Evolutionary conservation across 768 basidiomycete species (phyloP), one percentile per base, ranked within the genome.

Genomic region (Boletus bicolor): DNA sequence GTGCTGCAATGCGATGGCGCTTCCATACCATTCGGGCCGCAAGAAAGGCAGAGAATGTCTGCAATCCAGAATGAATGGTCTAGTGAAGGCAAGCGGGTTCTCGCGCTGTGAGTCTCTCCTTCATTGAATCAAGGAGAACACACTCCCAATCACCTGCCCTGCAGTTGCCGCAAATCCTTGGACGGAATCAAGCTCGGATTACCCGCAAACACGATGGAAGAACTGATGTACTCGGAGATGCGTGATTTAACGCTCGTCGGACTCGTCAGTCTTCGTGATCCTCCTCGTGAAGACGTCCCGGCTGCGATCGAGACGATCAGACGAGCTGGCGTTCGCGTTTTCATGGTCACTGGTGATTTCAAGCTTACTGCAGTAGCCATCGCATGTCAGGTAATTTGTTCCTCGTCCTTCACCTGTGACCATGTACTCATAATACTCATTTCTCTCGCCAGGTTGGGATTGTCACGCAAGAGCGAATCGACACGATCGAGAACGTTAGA

Each of bases 291-390:
- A 5, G 78, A 83, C 41, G 77, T 77, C 6, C 69, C 74, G 1
- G 69, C 66, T 6, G 78, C 83, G 12, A 79, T 85, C 2, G 60
- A 69, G 17, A 72, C 76, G 45, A 80, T 79, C 64, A 68, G 77
- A 44, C 61, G 73, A 41, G 83, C 83, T 19, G 82, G 83, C 14
- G 76, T 82, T 52, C 75, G 77, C 15, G 76, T 82, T 34, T 77
- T 80, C 60, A 83, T 83, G 81, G 74, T 83, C 15, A 83, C 82
- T 1, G 82, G 82, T 34, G 82, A 83, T 62, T 80, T 81, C 67
- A 70, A 76, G 35, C 70, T 80, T 38, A 83, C 82, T 1, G 82
- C 82, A 3, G 75, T 76, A 0, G 77, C 81, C 17, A 83, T 83
- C 46, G 79, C 77, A 0, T 68, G 73, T 26, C 73, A 77, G 61